Conservation (phyloP, 306 rosid genomes). For the Crotalaria pallida region DNA sequence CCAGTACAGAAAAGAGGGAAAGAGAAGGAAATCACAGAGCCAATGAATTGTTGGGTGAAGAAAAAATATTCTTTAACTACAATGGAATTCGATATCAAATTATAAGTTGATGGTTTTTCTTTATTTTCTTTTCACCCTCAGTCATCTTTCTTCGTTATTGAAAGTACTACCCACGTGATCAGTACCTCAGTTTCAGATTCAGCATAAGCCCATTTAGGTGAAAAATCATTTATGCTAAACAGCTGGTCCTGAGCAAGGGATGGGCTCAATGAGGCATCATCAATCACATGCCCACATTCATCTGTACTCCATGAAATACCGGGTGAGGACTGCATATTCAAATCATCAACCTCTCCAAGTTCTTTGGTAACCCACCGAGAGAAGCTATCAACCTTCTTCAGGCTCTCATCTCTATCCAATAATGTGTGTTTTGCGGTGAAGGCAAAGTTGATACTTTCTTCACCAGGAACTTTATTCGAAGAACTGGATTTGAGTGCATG, state of each 20-base stretch:
- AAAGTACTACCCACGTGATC: neutral
- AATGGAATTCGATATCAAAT: neutral
- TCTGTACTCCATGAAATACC: conserved; percentile 77
- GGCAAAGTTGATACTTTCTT: conserved; percentile 50
- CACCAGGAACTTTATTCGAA: conserved; percentile 33
- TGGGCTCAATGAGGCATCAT: conserved; percentile 76
- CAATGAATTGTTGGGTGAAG: neutral
- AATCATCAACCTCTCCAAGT: conserved; percentile 74
- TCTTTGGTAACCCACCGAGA: conserved; percentile 74
- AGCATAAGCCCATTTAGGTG: conserved; percentile 69
- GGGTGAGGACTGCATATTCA: conserved; percentile 71
- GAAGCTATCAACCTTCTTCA: conserved; percentile 93
- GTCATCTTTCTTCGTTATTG: neutral
- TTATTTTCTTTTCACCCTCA: conserved; percentile 7
- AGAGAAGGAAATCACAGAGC: conserved; percentile 9
- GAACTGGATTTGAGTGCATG: conserved; percentile 22
- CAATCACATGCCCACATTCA: conserved; percentile 57
- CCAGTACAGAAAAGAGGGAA: neutral
- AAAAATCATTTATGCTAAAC: conserved; percentile 69
- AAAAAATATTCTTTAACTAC: neutral
- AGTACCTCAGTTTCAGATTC: conserved; percentile 72
- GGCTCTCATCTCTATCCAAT: conserved; percentile 56
- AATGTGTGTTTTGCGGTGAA: conserved; percentile 48
- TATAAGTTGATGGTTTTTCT: neutral
- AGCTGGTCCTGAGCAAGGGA: conserved; percentile 86